These are phyloP conservation scores for Trametes versicolor DNA, from an alignment of 1,284 basidiomycete species.

Conservation along the genomic window DNA sequence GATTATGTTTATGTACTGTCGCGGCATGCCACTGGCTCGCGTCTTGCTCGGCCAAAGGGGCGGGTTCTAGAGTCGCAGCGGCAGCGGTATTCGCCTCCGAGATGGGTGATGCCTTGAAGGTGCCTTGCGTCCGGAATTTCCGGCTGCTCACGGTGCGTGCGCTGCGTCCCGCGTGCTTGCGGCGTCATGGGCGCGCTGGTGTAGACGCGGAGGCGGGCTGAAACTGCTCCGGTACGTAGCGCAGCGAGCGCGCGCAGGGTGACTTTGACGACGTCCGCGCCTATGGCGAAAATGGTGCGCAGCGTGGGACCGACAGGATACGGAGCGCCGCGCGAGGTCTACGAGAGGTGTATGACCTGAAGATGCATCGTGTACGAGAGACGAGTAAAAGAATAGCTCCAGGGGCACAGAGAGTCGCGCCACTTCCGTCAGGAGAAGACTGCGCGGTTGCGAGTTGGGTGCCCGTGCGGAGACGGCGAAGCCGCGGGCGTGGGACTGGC, in stretches of 20 bases:
- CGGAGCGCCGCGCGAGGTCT: background rate
- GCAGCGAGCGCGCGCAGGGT: background rate
- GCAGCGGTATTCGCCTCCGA: background rate
- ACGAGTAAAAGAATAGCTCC: background rate
- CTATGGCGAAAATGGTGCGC: background rate
- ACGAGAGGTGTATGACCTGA: background rate
- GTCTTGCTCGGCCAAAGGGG: background rate
- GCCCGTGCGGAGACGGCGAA: background rate
- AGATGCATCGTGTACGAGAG: no score
- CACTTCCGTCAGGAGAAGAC: background rate
- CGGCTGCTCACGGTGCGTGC: background rate
- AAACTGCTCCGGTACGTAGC: background rate
- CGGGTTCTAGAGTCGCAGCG: background rate
- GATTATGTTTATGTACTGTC: background rate
- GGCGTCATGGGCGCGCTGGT: background rate
- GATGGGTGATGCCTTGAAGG: background rate
- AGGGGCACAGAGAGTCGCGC: background rate
- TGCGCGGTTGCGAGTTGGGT: background rate
- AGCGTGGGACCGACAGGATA: background rate
- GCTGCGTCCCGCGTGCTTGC: background rate
- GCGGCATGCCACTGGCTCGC: background rate
- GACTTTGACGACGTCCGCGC: background rate
- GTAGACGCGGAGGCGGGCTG: background rate
- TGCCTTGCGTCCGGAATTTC: background rate
- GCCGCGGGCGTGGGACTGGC: constrained; percentile 3